phyloP scores from a whole-genome alignment of 208 protist species.

The Acanthamoeba polyphaga region DNA sequence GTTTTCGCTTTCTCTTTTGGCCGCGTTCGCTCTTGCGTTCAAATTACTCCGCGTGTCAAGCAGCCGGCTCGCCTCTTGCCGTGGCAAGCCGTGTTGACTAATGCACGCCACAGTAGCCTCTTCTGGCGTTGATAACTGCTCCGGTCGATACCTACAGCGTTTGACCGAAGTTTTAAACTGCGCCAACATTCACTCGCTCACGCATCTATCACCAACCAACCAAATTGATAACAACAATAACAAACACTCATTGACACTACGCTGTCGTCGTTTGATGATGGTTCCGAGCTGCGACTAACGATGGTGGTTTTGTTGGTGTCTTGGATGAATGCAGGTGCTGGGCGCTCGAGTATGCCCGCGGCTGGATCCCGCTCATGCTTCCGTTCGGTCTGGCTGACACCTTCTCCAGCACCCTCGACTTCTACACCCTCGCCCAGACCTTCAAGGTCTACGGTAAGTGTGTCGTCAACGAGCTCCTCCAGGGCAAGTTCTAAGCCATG shows the following conservation, averaged over 20 bases:
- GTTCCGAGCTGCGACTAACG: neutral
- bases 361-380: slow-evolving; percentile 80
- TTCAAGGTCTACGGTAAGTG: slow-evolving; percentile 69
- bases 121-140: slow-evolving; percentile 31
- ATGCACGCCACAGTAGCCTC: slow-evolving; percentile 13
- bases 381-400: slow-evolving; percentile 82
- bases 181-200: neutral
- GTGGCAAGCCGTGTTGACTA: neutral
- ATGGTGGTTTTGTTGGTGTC: neutral
- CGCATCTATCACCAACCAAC: neutral
- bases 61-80: slow-evolving; percentile 21
- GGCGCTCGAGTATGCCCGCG: slow-evolving; percentile 82
- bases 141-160: neutral
- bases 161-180: slow-evolving; percentile 12
- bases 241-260: no score
- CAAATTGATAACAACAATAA: no score
- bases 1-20: slow-evolving; percentile 29
- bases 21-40: neutral
- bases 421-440: slow-evolving; percentile 75
- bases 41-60: slow-evolving; percentile 1
- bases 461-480: slow-evolving; percentile 74
- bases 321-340: slow-evolving; percentile 51
- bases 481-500: slow-evolving; percentile 61
- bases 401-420: slow-evolving; percentile 78
- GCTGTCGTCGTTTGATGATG: neutral